Evolutionary conservation across 495 filamentous ascomycete genomes (phyloP).

Genomic region (Tuber brumale): DNA sequence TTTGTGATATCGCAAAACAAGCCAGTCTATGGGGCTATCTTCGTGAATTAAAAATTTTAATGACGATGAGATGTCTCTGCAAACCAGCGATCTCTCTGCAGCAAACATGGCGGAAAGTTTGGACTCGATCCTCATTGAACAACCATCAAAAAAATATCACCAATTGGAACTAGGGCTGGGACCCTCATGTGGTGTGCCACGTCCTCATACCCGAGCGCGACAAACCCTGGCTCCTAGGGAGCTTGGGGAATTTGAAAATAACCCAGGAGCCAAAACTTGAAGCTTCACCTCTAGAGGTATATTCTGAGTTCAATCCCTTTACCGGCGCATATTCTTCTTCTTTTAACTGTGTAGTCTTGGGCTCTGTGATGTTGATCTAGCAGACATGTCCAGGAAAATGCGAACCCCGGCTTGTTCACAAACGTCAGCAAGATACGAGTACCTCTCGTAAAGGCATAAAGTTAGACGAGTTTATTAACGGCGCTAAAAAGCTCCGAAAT

Average conservation of each 20-base stretch:
- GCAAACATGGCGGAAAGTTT: background rate
- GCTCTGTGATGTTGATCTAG: no score
- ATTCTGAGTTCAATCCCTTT: no score
- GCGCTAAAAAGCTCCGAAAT: no score
- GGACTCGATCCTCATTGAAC: background rate
- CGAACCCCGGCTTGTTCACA: no score
- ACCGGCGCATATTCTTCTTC: no score
- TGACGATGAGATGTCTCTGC: background rate
- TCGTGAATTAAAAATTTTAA: background rate
- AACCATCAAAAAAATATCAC: background rate
- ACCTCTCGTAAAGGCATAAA: background rate
- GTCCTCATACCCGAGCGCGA: no score
- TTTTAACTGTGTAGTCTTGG: no score
- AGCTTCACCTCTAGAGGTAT: no score
- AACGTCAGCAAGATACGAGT: no score
- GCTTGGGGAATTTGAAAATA: no score
- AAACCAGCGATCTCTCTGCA: background rate
- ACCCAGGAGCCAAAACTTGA: no score
- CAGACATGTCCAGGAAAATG: no score
- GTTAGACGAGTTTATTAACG: background rate
- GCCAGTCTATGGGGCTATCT: background rate
- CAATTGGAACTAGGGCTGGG: background rate
- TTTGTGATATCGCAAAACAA: conserved; percentile 17
- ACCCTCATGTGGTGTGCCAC: background rate
- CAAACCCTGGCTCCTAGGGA: background rate